phyloP scores from a whole-genome alignment of 1,139 yeast genomes.

The Chernovozyma sophiae-reginae region DNA sequence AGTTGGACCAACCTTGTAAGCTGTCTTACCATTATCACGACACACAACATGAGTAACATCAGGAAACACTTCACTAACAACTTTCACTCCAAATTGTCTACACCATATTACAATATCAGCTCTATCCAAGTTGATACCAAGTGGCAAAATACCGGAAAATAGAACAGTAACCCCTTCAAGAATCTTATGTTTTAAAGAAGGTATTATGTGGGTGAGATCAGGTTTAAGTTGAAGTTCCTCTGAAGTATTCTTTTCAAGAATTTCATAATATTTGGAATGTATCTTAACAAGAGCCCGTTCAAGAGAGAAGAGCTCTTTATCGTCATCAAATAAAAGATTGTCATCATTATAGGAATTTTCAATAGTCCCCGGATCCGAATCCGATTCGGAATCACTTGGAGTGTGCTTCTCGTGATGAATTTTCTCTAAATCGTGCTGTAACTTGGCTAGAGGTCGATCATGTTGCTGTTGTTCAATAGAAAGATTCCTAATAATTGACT shows the following conservation, averaged over 20 bases:
- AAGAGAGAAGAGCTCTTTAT: conserved; percentile 65
- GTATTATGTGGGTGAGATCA: conserved; percentile 66
- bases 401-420: conserved; percentile 31
- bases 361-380: neutral
- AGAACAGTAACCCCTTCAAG: conserved; percentile 68
- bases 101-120: conserved; percentile 93
- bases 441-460: conserved; percentile 77
- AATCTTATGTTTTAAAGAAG: conserved; percentile 62
- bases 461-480: conserved; percentile 64
- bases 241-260: conserved; percentile 26
- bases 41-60: conserved; percentile 90
- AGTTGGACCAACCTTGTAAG: conserved; percentile 33
- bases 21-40: conserved; percentile 55
- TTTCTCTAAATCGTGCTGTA: conserved; percentile 71
- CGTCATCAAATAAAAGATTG: conserved; percentile 72
- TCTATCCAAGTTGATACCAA: conserved; percentile 63
- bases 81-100: conserved; percentile 84
- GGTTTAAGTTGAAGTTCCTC: conserved; percentile 29
- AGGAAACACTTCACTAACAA: conserved; percentile 67
- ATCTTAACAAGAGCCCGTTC: conserved; percentile 59
- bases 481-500: conserved; percentile 53
- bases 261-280: conserved; percentile 62
- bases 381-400: conserved; percentile 4
- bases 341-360: conserved; percentile 36
- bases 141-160: conserved; percentile 83